Base-by-base conservation (phyloP, 768 basidiomycete species). In the Steccherinum ochraceum region DNA sequence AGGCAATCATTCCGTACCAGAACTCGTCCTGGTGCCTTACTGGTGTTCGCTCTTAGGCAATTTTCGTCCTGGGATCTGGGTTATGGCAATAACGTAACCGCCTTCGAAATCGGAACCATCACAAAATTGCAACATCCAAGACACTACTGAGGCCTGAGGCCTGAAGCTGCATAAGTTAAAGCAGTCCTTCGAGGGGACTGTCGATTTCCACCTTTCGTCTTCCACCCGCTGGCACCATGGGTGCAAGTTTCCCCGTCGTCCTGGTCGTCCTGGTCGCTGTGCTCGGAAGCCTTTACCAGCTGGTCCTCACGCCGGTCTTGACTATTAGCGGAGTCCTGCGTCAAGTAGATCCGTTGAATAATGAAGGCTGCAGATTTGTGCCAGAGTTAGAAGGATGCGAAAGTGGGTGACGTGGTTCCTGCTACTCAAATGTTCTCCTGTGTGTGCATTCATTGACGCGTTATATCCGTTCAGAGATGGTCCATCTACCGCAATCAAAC, bases 401-500 rank as follows among this genome's bases (percentile, higher is more conserved):
- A n/a, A 39, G 35, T 39, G n/a, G 11, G 35, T 39, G 35, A 39
- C 35, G 35, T n/a, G 11, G 35, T 11, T 11, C 11, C n/a, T n/a
- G 35, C 11, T 39, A 11, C n/a, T n/a, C 35, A 11, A 39, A 11
- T 39, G n/a, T 39, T n/a, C 35, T n/a, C n/a, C n/a, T n/a, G n/a
- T n/a, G n/a, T 39, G 35, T 11, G n/a, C 11, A 11, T 11, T n/a
- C 11, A 39, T n/a, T 39, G 35, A 39, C 35, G 35, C 35, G 11
- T 39, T n/a, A 18, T n/a, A n/a, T n/a, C n/a, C n/a, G 2, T 25
- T 20, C 53, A 86, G 83, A 85, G 60, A 61, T 78, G 24, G 72
- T 81, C 3, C 65, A 84, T n/a, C 82, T 84, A 50, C 71, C 76
- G 43, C 71, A 78, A 0, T 72, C 72, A 1, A 83, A 83, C 23